phyloP scores from a whole-genome alignment of 768 basidiomycete species.

The Boletus eberwhitei region DNA sequence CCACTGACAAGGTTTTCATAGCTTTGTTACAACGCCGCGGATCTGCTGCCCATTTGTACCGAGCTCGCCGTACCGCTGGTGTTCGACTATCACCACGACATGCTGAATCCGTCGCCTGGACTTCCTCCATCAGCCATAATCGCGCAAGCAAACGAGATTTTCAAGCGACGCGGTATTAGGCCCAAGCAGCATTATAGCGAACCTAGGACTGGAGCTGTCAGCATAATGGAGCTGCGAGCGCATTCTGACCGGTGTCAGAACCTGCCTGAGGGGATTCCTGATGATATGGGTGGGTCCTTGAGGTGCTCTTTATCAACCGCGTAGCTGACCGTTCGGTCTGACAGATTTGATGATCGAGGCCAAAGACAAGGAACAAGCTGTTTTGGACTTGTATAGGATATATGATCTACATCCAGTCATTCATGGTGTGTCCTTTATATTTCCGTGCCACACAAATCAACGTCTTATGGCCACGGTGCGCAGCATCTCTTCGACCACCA shows the following conservation, averaged over 20 bases:
- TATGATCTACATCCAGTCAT: constrained; percentile 69
- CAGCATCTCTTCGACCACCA: constrained; percentile 43
- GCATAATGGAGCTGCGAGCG: constrained; percentile 81
- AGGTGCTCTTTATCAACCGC: not conserved
- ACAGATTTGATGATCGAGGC: constrained; percentile 91
- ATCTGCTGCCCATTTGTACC: constrained; percentile 82
- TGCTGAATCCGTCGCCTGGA: constrained; percentile 54
- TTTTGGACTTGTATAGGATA: constrained; percentile 77
- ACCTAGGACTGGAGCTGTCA: constrained; percentile 79
- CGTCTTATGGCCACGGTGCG: not conserved
- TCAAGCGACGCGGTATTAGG: constrained; percentile 69
- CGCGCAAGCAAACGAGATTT: constrained; percentile 70
- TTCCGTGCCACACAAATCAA: no score
- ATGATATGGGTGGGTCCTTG: constrained; percentile 54
- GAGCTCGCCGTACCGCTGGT: constrained; percentile 76
- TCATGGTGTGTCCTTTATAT: constrained; percentile 39
- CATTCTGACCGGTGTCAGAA: constrained; percentile 79
- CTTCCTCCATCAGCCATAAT: constrained; percentile 66
- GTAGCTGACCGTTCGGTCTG: not conserved
- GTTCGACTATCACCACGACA: constrained; percentile 83
- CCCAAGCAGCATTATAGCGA: constrained; percentile 94
- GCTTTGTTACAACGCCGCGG: constrained; percentile 87
- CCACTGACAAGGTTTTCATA: constrained; percentile 15
- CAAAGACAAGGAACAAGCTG: constrained; percentile 92
- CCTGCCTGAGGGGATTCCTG: constrained; percentile 61